phyloP scores from a whole-genome alignment of 1,284 basidiomycete species.

The Cutaneotrichosporon mucoides region DNA sequence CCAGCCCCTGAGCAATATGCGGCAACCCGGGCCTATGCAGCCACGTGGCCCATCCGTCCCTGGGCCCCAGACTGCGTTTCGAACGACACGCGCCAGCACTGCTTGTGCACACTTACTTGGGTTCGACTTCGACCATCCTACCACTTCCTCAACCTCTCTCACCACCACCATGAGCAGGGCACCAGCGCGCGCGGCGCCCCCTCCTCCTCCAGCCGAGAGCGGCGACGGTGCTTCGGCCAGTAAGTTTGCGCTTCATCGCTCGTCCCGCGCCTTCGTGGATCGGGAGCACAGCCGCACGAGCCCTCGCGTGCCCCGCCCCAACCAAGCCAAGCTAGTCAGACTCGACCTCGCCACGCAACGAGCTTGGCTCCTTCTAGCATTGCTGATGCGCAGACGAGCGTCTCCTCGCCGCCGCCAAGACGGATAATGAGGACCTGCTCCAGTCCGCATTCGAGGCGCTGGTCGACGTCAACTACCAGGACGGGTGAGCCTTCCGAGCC shows the following conservation, averaged over 20 bases:
- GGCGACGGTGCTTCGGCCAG: slow-evolving; percentile 42
- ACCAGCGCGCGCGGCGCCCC: slow-evolving; percentile 37
- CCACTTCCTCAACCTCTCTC: not conserved
- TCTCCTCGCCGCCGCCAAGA: slow-evolving; percentile 67
- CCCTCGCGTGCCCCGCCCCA: not conserved
- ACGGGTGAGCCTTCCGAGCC: slow-evolving; percentile 58
- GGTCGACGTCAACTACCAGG: slow-evolving; percentile 68
- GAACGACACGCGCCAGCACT: too few species aligned
- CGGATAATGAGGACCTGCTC: slow-evolving; percentile 68
- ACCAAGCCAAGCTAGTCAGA: too few species aligned
- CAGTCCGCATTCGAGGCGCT: slow-evolving; percentile 58
- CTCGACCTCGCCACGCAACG: too few species aligned
- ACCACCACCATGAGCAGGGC: slow-evolving; percentile 18
- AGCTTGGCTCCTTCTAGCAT: too few species aligned
- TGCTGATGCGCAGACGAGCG: slow-evolving; percentile 58
- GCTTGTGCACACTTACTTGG: too few species aligned
- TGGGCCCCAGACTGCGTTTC: too few species aligned
- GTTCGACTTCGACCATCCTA: not conserved
- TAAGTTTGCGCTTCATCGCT: slow-evolving; percentile 20
- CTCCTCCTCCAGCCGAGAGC: slow-evolving; percentile 35
- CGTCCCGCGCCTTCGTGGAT: not conserved
- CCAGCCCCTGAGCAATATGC: too few species aligned
- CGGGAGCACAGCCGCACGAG: not conserved
- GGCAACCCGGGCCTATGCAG: too few species aligned
- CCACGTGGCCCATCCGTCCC: too few species aligned